Base-by-base conservation (phyloP, 75 land plant genomes). In the Larix kaempferi region DNA sequence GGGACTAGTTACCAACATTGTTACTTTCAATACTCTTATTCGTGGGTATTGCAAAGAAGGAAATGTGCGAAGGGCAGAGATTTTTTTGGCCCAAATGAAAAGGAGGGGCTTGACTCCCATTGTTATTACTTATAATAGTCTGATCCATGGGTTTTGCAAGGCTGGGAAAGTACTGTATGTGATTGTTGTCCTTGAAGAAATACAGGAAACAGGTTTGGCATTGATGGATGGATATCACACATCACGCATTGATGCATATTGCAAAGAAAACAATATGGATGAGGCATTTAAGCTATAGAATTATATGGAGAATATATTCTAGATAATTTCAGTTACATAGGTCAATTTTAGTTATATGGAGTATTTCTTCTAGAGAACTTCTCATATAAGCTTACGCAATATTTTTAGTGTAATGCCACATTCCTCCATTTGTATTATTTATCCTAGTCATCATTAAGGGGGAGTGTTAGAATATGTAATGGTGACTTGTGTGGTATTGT, bases 151-250 rank as follows among this genome's bases (percentile, higher is more conserved):
- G 15, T 85, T 81, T 61, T 80, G 84, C 63, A 73, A 76, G 77
- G 83, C 73, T 57, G 77, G 79, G 26, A 81, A 85, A 33, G 44
- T 78, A 4, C 23, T 8, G 0, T 49, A 37, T 57, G 86, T 84
- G 54, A 37, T 64, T 1, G 35, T 56, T 5, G 44, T 85, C 4
- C 74, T 86, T 5, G 71, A 76, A 62, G 91, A 84, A 39, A 88
- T 91, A 88, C 75, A 82, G 61, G 85, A 76, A 21, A 84, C 85
- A 59, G 90, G 85, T 6, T 64, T 88, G 64, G 39, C 58, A 55
- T 85, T 88, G n/a, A 86, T 80, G n/a, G 77, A 81, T 41, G 80
- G n/a, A n/a, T n/a, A n/a, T 88, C 4, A 91, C n/a, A n/a, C n/a
- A n/a, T n/a, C n/a, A n/a, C n/a, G n/a, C n/a, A n/a, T n/a, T n/a